Percentiles rank a stretch among this genome's conserved stretches.
Conservation (phyloP, 176 grass and related monocot species). For the Cocos nucifera region DNA sequence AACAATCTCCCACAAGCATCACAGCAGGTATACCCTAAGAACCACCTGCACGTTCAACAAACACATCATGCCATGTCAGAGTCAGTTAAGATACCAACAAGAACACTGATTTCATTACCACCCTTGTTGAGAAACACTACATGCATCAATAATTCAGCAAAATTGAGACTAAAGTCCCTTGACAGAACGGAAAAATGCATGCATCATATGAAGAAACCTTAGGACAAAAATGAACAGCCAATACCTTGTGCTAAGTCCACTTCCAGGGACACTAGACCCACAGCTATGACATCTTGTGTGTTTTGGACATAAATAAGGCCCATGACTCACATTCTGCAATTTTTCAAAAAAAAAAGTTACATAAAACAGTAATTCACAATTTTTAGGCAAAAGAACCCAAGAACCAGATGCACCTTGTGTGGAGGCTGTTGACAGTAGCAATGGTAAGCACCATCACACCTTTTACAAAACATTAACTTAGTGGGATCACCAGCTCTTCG, state of each 20-base stretch:
- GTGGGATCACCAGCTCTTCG: conserved; percentile 83
- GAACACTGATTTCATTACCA: too few relatives aligned
- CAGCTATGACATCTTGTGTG: conserved; percentile 98
- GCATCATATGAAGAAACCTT: too few relatives aligned
- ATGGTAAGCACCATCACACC: conserved; percentile 93
- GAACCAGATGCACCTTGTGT: conserved; percentile 53
- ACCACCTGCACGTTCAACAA: conserved; percentile 60
- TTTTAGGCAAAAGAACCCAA: too few relatives aligned
- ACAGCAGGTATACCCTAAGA: conserved; percentile 94
- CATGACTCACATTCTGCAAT: conserved; percentile 82
- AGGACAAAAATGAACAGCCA: background rate
- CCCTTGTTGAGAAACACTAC: too few relatives aligned
- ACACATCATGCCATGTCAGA: conserved; percentile 9
- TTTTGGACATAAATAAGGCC: conserved; percentile 90
- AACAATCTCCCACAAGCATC: conserved; percentile 97
- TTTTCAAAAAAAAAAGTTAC: too few relatives aligned
- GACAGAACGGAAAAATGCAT: too few relatives aligned
- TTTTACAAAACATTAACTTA: conserved; percentile 98
- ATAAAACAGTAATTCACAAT: too few relatives aligned
- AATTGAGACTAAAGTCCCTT: too few relatives aligned
- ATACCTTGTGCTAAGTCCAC: conserved; percentile 95
- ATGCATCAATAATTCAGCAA: too few relatives aligned
- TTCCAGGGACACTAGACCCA: conserved; percentile 91
- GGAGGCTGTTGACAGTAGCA: conserved; percentile 98
- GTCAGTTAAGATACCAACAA: background rate